Base-by-base conservation (phyloP, 148 eudicot genomes). In the Camellia lanceoleosa region DNA sequence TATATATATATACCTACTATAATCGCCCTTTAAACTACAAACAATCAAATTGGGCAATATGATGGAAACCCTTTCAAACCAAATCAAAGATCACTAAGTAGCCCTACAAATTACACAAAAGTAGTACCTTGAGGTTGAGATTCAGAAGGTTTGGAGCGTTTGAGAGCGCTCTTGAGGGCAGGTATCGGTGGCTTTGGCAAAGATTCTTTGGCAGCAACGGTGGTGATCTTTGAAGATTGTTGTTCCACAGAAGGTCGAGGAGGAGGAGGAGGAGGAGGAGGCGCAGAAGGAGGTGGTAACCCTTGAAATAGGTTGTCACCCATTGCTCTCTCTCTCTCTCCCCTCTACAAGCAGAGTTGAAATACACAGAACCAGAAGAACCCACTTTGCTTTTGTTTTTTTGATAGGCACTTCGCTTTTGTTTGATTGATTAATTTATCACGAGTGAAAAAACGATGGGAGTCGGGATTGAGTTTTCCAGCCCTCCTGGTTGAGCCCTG, bases 151-250 rank as follows among this genome's bases (percentile, higher is more conserved):
- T 86, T 87, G 43, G 94, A 72, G 44, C 98, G 89, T 83, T 94
- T 94, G 75, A 93, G 94, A 66, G 98, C 94, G 77, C 94, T 92
- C 87, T 91, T 94, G 56, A 94, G 93, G 63, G 87, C 87, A 74
- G 92, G 87, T 20, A 77, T 84, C 18, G 88, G 89, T 11, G 82
- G 86, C 14, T 61, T 74, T 56, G 79, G 84, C 13, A 54, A 20
- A 72, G 43, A 56, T 12, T 80, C 68, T 38, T 85, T 63, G 38
- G 67, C 68, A 67, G 44, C 14, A 80, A 73, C 54, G 58, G 67
- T 43, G 63, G 73, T 42, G 7, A 52, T 18, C 16, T 82, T 88
- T 43, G 84, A 76, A 59, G 83, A 75, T 77, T 67, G 83, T 9
- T 54, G 81, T 13, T 41, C 74, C 46, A 62, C 79, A 58, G 64